Base-by-base conservation (phyloP, 2,329 filamentous ascomycete species). In the Microthyrium microscopicum region DNA sequence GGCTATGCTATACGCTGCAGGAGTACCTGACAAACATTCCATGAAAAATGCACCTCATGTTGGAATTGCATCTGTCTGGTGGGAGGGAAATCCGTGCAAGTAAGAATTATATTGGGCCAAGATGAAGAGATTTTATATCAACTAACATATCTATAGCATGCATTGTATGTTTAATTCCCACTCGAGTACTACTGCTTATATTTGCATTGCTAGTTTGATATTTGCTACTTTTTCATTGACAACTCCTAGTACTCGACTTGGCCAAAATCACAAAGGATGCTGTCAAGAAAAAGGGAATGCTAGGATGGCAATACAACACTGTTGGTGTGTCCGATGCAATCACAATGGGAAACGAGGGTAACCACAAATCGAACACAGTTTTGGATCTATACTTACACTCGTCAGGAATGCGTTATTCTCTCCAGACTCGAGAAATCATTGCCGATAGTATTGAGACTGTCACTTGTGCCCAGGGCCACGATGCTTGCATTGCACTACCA, bases 31-130 rank as follows among this genome's bases (percentile, higher is more conserved):
- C 49, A 67, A 73, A 46, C 65, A 89, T 36, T 73, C 76, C 48
- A 92, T 95, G 81, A 85, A 87, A 58, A 87, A 69, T 37, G 78
- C 79, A 34, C 82, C 87, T 9, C 87, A 95, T 42, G 80, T 95
- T 18, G 87, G 87, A 37, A 73, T 94, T 49, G 78, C 84, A 5
- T 84, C 79, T 4, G 81, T 94, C 4, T 94, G 85, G 85, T 95
- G 85, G 85, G 84, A 94, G 57, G 87, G 87, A 19, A 94, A 94
- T 52, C 82, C 87, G 24, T 94, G 85, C 72, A 93, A 93, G 76
- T 81, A 56, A 58, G 75, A 66, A 13, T 17, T 29, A 29, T n/a
- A 29, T 20, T 26, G 4, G 12, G 12, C 26, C 24, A n/a, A 39
- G 40, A 41, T 34, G 28, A 21, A 25, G 9, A 29, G 9, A 9